phyloP scores from a whole-genome alignment of 345 rosid species.

The Leavenworthia alabamica region DNA sequence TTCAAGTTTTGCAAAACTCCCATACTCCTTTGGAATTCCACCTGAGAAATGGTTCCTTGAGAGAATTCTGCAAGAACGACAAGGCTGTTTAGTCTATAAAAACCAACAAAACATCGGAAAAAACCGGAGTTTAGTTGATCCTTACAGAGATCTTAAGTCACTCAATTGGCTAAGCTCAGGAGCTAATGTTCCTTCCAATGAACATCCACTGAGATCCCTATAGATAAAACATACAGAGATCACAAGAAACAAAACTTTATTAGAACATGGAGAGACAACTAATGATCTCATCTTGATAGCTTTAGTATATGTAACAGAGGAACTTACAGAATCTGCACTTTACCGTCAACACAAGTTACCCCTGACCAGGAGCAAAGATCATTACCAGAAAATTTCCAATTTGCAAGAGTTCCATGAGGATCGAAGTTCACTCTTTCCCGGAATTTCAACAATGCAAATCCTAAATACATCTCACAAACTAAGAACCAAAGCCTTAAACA shows the following conservation, averaged over 20 bases:
- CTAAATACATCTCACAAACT: slow-evolving; percentile 39
- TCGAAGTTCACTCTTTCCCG: slow-evolving; percentile 48
- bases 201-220: slow-evolving; percentile 64
- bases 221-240: slow-evolving; percentile 30
- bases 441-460: slow-evolving; percentile 58
- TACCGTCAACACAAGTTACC: slow-evolving; percentile 56
- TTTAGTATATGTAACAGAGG: slow-evolving; percentile 48
- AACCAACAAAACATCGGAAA: slow-evolving; percentile 12
- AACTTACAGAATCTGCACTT: slow-evolving; percentile 78
- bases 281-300: slow-evolving; percentile 41
- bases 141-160: slow-evolving; percentile 76
- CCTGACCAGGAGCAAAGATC: slow-evolving; percentile 69
- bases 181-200: slow-evolving; percentile 59
- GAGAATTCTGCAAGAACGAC: slow-evolving; percentile 38
- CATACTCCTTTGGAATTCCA: slow-evolving; percentile 65
- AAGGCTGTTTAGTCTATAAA: slow-evolving; percentile 11
- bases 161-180: slow-evolving; percentile 68
- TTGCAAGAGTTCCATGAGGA: slow-evolving; percentile 55
- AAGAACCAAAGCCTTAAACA: slow-evolving; percentile 12
- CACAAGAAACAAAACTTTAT: slow-evolving; percentile 16
- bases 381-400: slow-evolving; percentile 53
- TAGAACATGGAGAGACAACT: background rate
- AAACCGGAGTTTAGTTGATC: slow-evolving; percentile 29
- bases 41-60: slow-evolving; percentile 54
- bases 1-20: slow-evolving; percentile 47